These are phyloP conservation scores for Austroboletus eburneus DNA, from an alignment of 768 basidiomycete species.

Conservation along the genomic window DNA sequence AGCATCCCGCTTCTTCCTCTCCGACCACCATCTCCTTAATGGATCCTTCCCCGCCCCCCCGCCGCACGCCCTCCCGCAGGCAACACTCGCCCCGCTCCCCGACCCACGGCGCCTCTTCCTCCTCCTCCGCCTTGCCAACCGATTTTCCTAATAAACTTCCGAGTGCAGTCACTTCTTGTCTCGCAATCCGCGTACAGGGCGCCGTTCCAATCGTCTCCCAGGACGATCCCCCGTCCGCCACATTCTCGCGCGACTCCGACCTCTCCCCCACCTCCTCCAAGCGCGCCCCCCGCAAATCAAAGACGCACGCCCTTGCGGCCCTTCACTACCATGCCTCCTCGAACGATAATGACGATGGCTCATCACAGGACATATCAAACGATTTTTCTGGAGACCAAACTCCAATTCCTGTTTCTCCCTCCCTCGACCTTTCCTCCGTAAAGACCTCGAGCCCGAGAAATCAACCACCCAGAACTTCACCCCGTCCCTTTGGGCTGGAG, in stretches of 20 bases:
- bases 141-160: conserved; percentile 47
- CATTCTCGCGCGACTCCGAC: conserved; percentile 33
- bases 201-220: conserved; percentile 57
- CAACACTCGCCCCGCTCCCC: conserved; percentile 58
- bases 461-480: conserved; percentile 33
- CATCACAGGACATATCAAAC: conserved; percentile 39
- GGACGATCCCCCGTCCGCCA: conserved; percentile 34
- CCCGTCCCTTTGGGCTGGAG: conserved; percentile 80
- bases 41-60: conserved; percentile 44
- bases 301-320: conserved; percentile 81
- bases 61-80: conserved; percentile 59
- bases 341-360: conserved; percentile 46
- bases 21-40: conserved; percentile 38
- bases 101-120: conserved; percentile 39
- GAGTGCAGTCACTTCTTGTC: conserved; percentile 57
- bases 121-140: conserved; percentile 43
- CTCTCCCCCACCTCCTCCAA: conserved; percentile 44
- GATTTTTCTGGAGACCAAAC: conserved; percentile 46
- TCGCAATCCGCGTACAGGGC: conserved; percentile 76
- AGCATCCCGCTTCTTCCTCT: conserved; percentile 8
- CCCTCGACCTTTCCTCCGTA: conserved; percentile 65
- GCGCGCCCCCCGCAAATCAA: conserved; percentile 85
- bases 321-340: conserved; percentile 64
- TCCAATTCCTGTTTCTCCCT: conserved; percentile 59
- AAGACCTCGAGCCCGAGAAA: conserved; percentile 59